Base-by-base conservation (phyloP, 352 stramenopile species). In the Blastocystis sp. region DNA sequence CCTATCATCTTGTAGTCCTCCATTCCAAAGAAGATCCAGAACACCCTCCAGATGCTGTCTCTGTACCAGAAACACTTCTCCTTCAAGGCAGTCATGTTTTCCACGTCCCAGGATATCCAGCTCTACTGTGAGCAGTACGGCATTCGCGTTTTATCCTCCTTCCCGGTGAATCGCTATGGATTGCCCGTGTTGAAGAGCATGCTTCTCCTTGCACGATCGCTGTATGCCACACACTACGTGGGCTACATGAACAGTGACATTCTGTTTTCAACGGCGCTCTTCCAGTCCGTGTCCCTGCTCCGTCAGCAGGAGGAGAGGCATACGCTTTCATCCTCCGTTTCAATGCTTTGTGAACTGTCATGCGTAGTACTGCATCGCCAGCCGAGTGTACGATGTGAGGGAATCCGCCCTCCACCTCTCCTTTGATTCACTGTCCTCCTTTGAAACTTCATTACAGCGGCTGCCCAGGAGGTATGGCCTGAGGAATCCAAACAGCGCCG, bases 181-280 rank as follows among this genome's bases (percentile, higher is more conserved):
- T 21, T 81, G 24, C 71, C 71, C 29, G 29, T 81, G 9, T 31
- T 81, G 24, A n/a, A 37, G 12, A 31, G 29, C 19, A 29, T 81
- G 41, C 9, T 81, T 21, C 35, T 50, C 10, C 4, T n/a, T 9
- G 45, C 50, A 10, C 39, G 62, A 31, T 24, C n/a, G 13, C 33
- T 65, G n/a, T 81, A 51, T 13, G 2, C 59, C 10, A 24, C 71
- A 3, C 13, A 65, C 24, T n/a, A 66, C 16, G 62, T 66, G 2
- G 71, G 35, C 13, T 81, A 81, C 59, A 81, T 81, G 24, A 81
- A 81, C 29, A 61, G 37, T 33, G 71, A 81, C 59, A 61, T 81
- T 66, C 71, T 81, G 13, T 50, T 81, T 50, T 81, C 71, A 26
- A 41, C 71, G 9, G 19, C 3, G 3, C 35, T 81, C 26, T 81